These are phyloP conservation scores for Darksidea phi DNA, from an alignment of 495 filamentous ascomycete genomes.

Conservation along the genomic window DNA sequence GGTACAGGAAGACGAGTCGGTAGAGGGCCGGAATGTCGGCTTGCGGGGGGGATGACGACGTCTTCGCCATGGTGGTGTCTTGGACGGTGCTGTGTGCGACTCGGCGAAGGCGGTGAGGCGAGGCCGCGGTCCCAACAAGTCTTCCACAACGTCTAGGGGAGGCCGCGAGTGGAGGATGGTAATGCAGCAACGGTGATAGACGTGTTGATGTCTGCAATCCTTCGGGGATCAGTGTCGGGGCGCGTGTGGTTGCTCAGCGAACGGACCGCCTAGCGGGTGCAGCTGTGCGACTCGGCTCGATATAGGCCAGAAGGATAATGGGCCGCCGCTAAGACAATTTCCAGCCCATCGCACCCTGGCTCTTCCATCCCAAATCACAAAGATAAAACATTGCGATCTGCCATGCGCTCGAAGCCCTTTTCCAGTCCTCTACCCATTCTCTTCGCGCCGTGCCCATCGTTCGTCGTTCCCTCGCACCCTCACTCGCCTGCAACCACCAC, in stretches of 20 bases:
- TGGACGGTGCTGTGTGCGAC: neutral
- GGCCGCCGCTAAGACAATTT: too few relatives aligned
- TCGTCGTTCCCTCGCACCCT: too few relatives aligned
- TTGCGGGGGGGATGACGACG: neutral
- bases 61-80: slow-evolving; percentile 1
- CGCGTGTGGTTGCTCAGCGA: too few relatives aligned
- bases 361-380: too few relatives aligned
- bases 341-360: too few relatives aligned
- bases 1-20: slow-evolving; percentile 61
- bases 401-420: neutral
- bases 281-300: too few relatives aligned
- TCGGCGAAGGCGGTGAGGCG: neutral
- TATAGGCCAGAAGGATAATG: too few relatives aligned
- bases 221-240: neutral
- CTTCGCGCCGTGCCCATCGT: too few relatives aligned
- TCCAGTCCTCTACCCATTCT: neutral
- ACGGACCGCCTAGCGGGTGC: too few relatives aligned
- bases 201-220: neutral
- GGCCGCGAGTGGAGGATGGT: neutral
- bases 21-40: slow-evolving; percentile 45
- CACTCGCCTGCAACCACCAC: too few relatives aligned
- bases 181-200: neutral
- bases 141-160: neutral
- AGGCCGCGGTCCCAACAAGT: neutral
- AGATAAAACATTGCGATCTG: too few relatives aligned